phyloP scores from a whole-genome alignment of 495 filamentous ascomycete genomes.

The Tuber indicum region DNA sequence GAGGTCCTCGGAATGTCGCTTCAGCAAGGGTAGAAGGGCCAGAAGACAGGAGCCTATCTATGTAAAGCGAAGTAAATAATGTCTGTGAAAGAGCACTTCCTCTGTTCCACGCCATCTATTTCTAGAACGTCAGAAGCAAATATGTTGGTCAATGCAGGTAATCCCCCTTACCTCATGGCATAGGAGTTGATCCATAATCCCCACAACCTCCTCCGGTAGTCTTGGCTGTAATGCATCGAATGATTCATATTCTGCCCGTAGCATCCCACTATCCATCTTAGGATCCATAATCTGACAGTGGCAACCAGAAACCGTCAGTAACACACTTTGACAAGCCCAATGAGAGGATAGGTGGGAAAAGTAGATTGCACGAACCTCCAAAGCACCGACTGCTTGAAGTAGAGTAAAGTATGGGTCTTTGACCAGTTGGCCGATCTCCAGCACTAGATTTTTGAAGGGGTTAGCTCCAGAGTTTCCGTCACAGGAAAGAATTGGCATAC shows the following conservation, averaged over 20 bases:
- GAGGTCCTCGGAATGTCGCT: conserved; percentile 44
- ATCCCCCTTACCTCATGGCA: conserved; percentile 65
- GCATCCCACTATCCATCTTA: conserved; percentile 93
- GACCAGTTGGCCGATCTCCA: conserved; percentile 72
- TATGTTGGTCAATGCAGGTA: background rate
- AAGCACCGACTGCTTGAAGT: conserved; percentile 86
- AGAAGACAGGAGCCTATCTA: conserved; percentile 74
- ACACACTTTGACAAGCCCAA: background rate
- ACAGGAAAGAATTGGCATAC: conserved; percentile 47
- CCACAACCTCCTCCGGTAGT: conserved; percentile 71
- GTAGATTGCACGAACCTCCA: conserved; percentile 62
- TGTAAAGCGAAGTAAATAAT: conserved; percentile 86
- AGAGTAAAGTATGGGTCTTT: conserved; percentile 92
- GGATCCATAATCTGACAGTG: conserved; percentile 81
- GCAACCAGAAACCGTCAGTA: conserved; percentile 9
- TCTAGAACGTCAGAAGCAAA: conserved; percentile 26
- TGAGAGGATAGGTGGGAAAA: conserved; percentile 2
- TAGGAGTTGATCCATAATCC: conserved; percentile 89
- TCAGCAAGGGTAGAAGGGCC: conserved; percentile 60
- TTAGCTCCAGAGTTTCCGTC: conserved; percentile 5
- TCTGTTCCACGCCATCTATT: conserved; percentile 91
- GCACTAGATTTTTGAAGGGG: conserved; percentile 48
- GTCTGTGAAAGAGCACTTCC: conserved; percentile 92
- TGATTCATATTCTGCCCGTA: conserved; percentile 76
- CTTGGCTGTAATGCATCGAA: conserved; percentile 49